Evolutionary conservation across 2,329 filamentous ascomycete species (phyloP).

Genomic region (Capronia coronata): DNA sequence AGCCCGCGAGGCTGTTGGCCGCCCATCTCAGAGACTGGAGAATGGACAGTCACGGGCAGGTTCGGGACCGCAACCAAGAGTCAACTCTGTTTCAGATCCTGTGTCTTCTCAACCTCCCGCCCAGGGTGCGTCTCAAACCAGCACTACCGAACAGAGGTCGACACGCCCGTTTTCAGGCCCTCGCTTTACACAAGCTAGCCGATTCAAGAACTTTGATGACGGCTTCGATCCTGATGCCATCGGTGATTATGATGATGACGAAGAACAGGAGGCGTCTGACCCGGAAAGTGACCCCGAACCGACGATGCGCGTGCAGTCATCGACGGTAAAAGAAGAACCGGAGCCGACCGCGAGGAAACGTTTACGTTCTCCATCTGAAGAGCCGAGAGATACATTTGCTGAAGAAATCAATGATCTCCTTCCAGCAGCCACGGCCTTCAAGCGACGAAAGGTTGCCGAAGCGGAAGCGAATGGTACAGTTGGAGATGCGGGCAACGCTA

Average conservation of each 20-base stretch:
- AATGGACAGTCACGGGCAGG: slow-evolving; percentile 7
- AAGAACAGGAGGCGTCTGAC: slow-evolving; percentile 9
- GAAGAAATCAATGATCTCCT: slow-evolving; percentile 66
- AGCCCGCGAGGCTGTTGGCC: slow-evolving; percentile 27
- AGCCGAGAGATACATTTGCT: slow-evolving; percentile 33
- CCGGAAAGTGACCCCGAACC: slow-evolving; percentile 3
- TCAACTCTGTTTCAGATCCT: slow-evolving; percentile 1
- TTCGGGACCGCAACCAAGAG: slow-evolving; percentile 33
- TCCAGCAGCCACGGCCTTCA: slow-evolving; percentile 69
- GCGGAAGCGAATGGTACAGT: slow-evolving; percentile 40
- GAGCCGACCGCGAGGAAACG: slow-evolving; percentile 29
- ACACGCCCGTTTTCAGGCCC: slow-evolving; percentile 34
- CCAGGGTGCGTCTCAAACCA: slow-evolving; percentile 11
- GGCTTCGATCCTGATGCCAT: slow-evolving; percentile 41
- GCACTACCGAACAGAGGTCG: slow-evolving; percentile 11
- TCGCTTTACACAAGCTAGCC: slow-evolving; percentile 30
- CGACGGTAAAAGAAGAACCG: slow-evolving; percentile 25
- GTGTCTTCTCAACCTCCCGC: slow-evolving; percentile 2
- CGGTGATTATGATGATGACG: slow-evolving; percentile 21
- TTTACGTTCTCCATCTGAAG: slow-evolving; percentile 29
- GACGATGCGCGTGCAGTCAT: slow-evolving; percentile 2
- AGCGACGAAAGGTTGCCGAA: slow-evolving; percentile 62
- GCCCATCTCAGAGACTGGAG: neutral
- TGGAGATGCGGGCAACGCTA: slow-evolving; percentile 11
- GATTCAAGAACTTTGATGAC: slow-evolving; percentile 71